Evolutionary conservation across 164 flowering plant genomes (phyloP), one percentile per base, ranked within the genome.

Genomic region (Hamamelis virginiana): DNA sequence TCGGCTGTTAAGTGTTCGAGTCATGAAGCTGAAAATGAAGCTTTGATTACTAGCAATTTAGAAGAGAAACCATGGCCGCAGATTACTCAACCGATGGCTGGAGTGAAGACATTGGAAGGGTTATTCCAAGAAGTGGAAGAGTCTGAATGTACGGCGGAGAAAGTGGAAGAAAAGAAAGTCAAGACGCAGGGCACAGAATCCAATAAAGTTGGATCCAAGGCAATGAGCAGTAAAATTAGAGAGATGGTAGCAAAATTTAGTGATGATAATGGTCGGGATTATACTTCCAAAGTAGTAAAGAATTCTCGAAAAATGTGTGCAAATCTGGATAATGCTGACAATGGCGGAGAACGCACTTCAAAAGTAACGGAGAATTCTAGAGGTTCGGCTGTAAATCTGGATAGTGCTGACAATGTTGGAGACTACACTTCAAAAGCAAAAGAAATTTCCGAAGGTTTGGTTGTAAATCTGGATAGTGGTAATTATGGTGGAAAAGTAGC

Each of bases 161-260:
- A 71, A 69, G 71, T 48, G 69, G 71, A 65, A 58, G 79, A 74
- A 46, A 68, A 76, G 72, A 72, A 77, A 63, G 80, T 64, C 50
- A 77, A 73, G 41, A 16, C 28, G 33, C 16, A 13, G 9, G 65
- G 68, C 69, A 52, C 67, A 25, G 72, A 74, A 43, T 61, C 65
- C 78, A 46, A 74, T 58, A 69, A 79, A 77, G 79, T 64, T 22
- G 80, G 57, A 76, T 80, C 79, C 77, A 72, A 85, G 62, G 80
- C 68, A 58, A 18, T 22, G 11, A 64, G 27, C 1, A 33, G 21
- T 44, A 65, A 72, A 68, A 27, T n/a, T 55, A 67, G 59, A 14
- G 65, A 64, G 9, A 18, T 9, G 9, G 16, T 16, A 15, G 64
- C 26, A 0, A 43, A 57, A 57, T 56, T 23, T 4, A 50, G 53